These are phyloP conservation scores for Hirsutella minnesotensis DNA, from an alignment of 2,329 filamentous ascomycete species.

Conservation along the genomic window DNA sequence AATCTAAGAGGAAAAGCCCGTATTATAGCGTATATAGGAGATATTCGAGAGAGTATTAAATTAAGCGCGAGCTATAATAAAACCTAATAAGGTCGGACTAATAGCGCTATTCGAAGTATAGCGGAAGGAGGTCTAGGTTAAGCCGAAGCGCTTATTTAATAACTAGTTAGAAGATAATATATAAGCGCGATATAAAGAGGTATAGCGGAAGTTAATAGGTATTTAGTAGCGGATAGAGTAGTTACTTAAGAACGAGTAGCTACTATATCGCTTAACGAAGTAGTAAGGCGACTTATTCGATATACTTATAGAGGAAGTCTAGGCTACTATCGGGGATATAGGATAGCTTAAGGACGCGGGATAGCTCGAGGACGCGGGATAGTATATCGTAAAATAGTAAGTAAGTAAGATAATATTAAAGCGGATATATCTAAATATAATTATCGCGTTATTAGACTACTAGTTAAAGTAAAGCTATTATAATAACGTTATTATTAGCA, in stretches of 20 bases:
- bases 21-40: constrained; percentile 1
- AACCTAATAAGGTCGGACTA: neutral
- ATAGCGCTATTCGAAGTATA: constrained; percentile 4
- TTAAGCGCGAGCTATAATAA: neutral
- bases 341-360: no score
- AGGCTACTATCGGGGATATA: neutral
- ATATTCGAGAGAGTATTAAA: neutral
- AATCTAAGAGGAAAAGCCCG: constrained; percentile 1
- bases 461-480: constrained; percentile 1
- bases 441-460: neutral
- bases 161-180: constrained; percentile 5
- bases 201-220: constrained; percentile 1
- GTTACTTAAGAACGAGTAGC: neutral
- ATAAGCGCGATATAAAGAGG: constrained; percentile 4
- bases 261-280: neutral
- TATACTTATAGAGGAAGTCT: neutral
- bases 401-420: neutral
- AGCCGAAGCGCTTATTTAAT: constrained; percentile 2
- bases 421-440: neutral
- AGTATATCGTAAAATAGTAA: no score
- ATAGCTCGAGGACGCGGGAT: no score
- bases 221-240: constrained; percentile 1
- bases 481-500: constrained; percentile 6
- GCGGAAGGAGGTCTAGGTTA: constrained; percentile 1
- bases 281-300: neutral